These are phyloP conservation scores for Peronospora belbahrii DNA, from an alignment of 352 stramenopile genomes.

Conservation along the genomic window DNA sequence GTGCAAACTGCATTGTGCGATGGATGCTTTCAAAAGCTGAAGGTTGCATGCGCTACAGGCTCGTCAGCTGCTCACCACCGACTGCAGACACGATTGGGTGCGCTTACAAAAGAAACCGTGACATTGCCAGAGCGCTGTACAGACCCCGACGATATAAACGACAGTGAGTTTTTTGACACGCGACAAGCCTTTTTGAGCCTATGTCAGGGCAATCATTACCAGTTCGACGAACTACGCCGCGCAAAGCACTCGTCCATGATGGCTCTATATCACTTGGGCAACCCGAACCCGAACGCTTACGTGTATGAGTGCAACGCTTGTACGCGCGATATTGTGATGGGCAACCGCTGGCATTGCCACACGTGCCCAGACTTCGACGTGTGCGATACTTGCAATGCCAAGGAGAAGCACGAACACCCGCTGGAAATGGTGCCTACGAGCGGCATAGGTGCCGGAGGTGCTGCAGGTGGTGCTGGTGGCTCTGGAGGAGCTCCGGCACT, in stretches of 20 bases:
- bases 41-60: slow-evolving; percentile 22
- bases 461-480: slow-evolving; percentile 8
- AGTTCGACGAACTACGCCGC: slow-evolving; percentile 97
- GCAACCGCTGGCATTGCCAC: slow-evolving; percentile 87
- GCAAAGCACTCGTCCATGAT: slow-evolving; percentile 99
- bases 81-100: slow-evolving; percentile 41
- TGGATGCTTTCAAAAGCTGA: slow-evolving; percentile 66
- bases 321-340: slow-evolving; percentile 70
- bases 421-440: slow-evolving; percentile 78
- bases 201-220: slow-evolving; percentile 96
- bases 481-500: slow-evolving; percentile 24
- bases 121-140: slow-evolving; percentile 63
- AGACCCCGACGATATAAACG: slow-evolving; percentile 75
- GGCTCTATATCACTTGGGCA: slow-evolving; percentile 97
- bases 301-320: slow-evolving; percentile 85
- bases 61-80: slow-evolving; percentile 32
- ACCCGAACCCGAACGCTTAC: slow-evolving; percentile 87
- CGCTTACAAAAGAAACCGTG: slow-evolving; percentile 46
- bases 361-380: slow-evolving; percentile 86
- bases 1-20: slow-evolving; percentile 76
- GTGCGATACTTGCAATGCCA: slow-evolving; percentile 81
- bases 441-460: slow-evolving; percentile 17
- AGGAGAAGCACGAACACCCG: slow-evolving; percentile 73
- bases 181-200: slow-evolving; percentile 96
- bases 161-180: slow-evolving; percentile 93